Evolutionary conservation across 148 eudicot genomes (phyloP).

Genomic region (Diospyros lotus): DNA sequence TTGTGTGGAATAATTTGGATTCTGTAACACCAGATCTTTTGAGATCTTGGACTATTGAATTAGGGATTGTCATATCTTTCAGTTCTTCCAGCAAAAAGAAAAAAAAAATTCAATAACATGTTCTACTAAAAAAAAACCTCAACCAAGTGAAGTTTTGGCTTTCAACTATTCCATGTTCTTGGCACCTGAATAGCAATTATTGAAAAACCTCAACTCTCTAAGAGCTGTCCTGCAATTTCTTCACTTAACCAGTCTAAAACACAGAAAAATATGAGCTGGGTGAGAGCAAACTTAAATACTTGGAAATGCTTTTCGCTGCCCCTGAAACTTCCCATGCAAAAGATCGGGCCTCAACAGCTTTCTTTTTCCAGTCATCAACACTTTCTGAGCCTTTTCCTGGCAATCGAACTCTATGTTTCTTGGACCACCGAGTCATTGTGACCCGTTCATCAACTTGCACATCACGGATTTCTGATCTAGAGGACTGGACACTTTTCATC

Average conservation of each 20-base stretch:
- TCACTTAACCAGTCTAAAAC: background rate
- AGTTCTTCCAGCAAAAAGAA: background rate
- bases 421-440: constrained; percentile 80
- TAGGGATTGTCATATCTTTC: background rate
- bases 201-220: background rate
- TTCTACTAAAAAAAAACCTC: background rate
- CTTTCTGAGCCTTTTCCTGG: constrained; percentile 46
- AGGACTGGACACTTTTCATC: constrained; percentile 38
- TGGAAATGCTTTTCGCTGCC: constrained; percentile 50
- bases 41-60: background rate
- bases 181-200: background rate
- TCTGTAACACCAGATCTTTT: too few relatives aligned
- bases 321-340: constrained; percentile 74
- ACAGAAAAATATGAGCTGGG: constrained; percentile 9
- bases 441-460: constrained; percentile 85
- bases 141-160: background rate
- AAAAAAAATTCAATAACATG: background rate
- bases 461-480: constrained; percentile 69
- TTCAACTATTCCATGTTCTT: background rate
- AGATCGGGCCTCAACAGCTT: constrained; percentile 49
- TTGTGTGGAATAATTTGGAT: too few relatives aligned
- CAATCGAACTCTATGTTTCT: constrained; percentile 41
- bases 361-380: constrained; percentile 61
- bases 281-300: constrained; percentile 31
- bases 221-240: background rate